Percentiles rank a stretch among this genome's conserved stretches.
Conservation (phyloP, 140 eudicot species). For the Eryngium alpinum region DNA sequence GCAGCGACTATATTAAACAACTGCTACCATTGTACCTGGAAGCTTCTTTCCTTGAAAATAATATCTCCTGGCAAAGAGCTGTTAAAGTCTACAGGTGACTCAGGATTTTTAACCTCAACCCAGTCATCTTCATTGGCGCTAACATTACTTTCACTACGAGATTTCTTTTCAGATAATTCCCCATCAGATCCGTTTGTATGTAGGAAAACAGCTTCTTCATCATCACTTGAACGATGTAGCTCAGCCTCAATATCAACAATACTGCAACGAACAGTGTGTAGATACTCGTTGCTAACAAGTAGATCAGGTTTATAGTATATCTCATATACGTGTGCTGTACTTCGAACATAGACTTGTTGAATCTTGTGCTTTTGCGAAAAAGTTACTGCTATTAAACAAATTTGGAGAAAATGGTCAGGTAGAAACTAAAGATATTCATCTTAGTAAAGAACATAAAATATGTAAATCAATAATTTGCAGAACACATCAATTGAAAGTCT, state of each 20-base stretch:
- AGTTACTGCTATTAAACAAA: constrained; percentile 42
- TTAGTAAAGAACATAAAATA: background rate
- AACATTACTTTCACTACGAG: constrained; percentile 27
- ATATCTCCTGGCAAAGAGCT: constrained; percentile 20
- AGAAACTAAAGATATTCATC: background rate
- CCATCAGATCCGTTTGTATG: constrained; percentile 16
- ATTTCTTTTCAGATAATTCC: constrained; percentile 22
- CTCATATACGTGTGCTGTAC: constrained; percentile 81
- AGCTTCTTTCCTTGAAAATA: constrained; percentile 13
- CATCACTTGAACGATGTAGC: constrained; percentile 25
- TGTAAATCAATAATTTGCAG: too few relatives aligned
- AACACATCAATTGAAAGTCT: background rate
- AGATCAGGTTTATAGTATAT: constrained; percentile 48
- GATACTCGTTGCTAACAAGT: constrained; percentile 58
- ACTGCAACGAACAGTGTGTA: constrained; percentile 82
- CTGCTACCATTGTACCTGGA: constrained; percentile 36
- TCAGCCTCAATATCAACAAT: constrained; percentile 51
- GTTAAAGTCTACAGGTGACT: constrained; percentile 19
- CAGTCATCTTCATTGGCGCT: constrained; percentile 67
- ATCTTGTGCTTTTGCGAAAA: constrained; percentile 62
- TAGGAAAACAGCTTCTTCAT: constrained; percentile 27
- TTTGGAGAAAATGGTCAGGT: background rate
- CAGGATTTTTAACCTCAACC: constrained; percentile 68
- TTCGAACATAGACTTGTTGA: constrained; percentile 71
- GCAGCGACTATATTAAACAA: background rate